A percentile compares a stretch with the other conserved stretches of the same genome.
Evolutionary conservation across 2,329 filamentous ascomycete species (phyloP).

Genomic region (Helotiales sp.): DNA sequence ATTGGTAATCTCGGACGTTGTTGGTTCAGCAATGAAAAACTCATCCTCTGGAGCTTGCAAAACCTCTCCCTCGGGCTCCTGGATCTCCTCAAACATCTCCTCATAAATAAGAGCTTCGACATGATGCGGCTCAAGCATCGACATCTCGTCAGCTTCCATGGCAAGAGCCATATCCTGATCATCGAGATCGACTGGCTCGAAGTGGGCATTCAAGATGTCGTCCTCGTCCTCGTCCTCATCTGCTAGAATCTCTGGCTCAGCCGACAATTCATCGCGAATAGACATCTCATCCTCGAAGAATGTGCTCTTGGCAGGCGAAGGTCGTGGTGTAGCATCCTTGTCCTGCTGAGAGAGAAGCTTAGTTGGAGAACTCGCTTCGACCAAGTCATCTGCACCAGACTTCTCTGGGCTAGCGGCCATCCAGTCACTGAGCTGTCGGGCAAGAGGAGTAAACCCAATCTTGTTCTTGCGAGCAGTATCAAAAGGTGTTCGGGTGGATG

Average conservation of each 20-base stretch:
- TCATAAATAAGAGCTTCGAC: conserved; percentile 25
- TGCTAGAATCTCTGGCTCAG: conserved; percentile 43
- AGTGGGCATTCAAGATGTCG: conserved; percentile 42
- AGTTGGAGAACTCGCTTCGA: conserved; percentile 27
- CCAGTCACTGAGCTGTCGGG: conserved; percentile 66
- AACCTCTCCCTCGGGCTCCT: background rate
- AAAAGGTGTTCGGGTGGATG: conserved; percentile 13
- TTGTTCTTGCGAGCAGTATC: conserved; percentile 34
- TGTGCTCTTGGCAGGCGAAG: conserved; percentile 49
- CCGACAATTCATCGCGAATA: conserved; percentile 47
- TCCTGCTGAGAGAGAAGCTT: background rate
- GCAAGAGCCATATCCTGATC: conserved; percentile 63
- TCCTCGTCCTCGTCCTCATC: conserved; percentile 48
- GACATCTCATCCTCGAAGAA: conserved; percentile 69
- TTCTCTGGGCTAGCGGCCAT: conserved; percentile 61
- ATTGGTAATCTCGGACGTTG: background rate
- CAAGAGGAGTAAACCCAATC: conserved; percentile 68
- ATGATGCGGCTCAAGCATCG: conserved; percentile 52
- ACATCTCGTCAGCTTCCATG: conserved; percentile 65
- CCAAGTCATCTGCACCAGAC: conserved; percentile 28
- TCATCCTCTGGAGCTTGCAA: background rate
- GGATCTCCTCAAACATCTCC: conserved; percentile 15
- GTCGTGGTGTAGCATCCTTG: conserved; percentile 12
- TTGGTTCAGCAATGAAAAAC: background rate
- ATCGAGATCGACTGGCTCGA: conserved; percentile 55